Base-by-base conservation (phyloP, 495 filamentous ascomycete species). In the Penicillium malachiteum region DNA sequence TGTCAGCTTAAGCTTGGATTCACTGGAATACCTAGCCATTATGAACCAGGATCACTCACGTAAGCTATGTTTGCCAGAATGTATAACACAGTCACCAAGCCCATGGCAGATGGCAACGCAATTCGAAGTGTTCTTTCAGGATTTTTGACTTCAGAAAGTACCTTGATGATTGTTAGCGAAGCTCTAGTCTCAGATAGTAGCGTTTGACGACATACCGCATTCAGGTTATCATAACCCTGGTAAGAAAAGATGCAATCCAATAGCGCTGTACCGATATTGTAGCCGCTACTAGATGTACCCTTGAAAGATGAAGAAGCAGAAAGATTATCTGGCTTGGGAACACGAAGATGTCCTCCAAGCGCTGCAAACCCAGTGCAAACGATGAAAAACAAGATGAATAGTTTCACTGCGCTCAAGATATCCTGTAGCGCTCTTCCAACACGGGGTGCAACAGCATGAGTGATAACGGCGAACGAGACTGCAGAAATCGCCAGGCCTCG, bases 131-230 rank as follows among this genome's bases (percentile, higher is more conserved):
- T 89, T 16, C 79, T 71, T 4, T 87, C 76, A 0, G 87, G 87
- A 56, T 88, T 74, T 42, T 83, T 83, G 30, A 89, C 86, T 64
- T 90, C 86, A 48, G 87, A 87, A 47, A 90, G 67, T 12, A 89
- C 86, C 58, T 89, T 84, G 54, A 40, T 1, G 5, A n/a, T 14
- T n/a, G 38, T 40, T 40, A 40, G 38, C 38, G n/a, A 40, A 6
- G 1, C 8, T 40, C 16, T 6, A 13, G 5, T n/a, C 5, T 11
- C 13, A 40, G 13, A 17, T 11, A 0, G 18, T 10, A 12, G 33
- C 21, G 12, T 34, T 5, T 7, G 7, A 32, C 21, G 9, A 52
- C 45, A 14, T 55, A 61, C 60, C 39, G 56, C 54, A 39, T 63
- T 63, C 38, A 66, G 16, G 16, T 64, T 66, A 42, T 63, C 67